phyloP scores from a whole-genome alignment of 495 filamentous ascomycete species.

The Mytilinidion resinicola region DNA sequence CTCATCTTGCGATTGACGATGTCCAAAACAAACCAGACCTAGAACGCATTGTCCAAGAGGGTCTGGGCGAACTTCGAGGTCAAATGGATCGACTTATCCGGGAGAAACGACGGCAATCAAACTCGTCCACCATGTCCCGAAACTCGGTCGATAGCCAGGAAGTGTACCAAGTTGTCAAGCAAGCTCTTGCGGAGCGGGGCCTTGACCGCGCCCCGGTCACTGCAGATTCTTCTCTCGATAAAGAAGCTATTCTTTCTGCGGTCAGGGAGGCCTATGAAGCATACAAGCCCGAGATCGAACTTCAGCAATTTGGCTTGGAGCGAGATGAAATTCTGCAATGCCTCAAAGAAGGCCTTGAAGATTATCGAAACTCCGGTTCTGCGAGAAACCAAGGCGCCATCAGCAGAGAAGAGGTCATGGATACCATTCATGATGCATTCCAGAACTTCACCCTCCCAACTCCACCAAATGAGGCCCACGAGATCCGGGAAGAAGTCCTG shows the following conservation, averaged over 20 bases:
- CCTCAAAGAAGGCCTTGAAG: constrained; percentile 72
- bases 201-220: constrained; percentile 12
- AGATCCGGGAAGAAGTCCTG: constrained; percentile 72
- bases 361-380: constrained; percentile 56
- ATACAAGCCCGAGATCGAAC: constrained; percentile 84
- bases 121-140: constrained; percentile 44
- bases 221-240: constrained; percentile 31
- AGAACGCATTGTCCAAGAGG: constrained; percentile 67
- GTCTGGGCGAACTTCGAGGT: constrained; percentile 68
- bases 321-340: constrained; percentile 81
- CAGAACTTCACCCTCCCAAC: constrained; percentile 65
- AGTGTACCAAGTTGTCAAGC: constrained; percentile 72
- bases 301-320: constrained; percentile 83
- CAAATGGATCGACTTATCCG: constrained; percentile 70
- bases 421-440: constrained; percentile 74
- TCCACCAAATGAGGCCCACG: constrained; percentile 55
- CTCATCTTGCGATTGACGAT: constrained; percentile 43
- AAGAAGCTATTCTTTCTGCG: constrained; percentile 77
- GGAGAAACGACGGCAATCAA: constrained; percentile 66
- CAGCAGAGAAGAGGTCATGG: constrained; percentile 68
- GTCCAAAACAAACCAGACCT: constrained; percentile 61
- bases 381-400: constrained; percentile 46
- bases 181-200: constrained; percentile 61
- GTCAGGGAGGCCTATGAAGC: constrained; percentile 84
- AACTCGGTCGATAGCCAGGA: constrained; percentile 63